Base-by-base conservation (phyloP, 1,139 yeast species). In the Hansenula lynferdii region DNA sequence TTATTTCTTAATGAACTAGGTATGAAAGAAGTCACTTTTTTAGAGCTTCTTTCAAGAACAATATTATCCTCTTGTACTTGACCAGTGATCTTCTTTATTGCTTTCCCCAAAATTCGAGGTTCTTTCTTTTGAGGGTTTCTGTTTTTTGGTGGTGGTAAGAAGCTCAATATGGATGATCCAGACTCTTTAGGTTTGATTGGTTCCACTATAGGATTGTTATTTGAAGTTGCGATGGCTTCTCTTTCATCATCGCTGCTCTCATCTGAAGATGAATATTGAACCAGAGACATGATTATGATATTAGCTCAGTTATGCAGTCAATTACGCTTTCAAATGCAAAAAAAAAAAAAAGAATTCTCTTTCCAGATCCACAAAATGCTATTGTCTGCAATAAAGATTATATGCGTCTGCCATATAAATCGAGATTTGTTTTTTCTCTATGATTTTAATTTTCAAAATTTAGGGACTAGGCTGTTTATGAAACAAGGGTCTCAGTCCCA, bases 141-240 rank as follows among this genome's bases (percentile, higher is more conserved):
- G 30, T 45, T 44, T 40, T 45, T 47, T 16, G 56, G 56, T 7
- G 47, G 40, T 8, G 56, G 56, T 3, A 52, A 42, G 38, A 48
- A 50, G 18, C 44, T 46, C 9, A 51, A 44, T 19, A 52, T 52
- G 16, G 54, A 52, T 2, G 21, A 12, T 10, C 32, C 25, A 14
- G 32, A 14, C 4, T n/a, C 16, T 3, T 6, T 17, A 17, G 33
- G 19, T 15, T 15, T 16, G 27, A 7, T 22, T 12, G 12, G 11
- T 12, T 17, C 7, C n/a, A 20, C 18, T 10, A 16, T 16, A 14
- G n/a, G 31, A 10, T 19, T 23, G 8, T 17, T 16, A 14, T 9
- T 17, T 31, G 17, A 8, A 8, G 16, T 17, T 16, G 21, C 4
- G 5, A 10, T 2, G 24, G 14, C 31, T n/a, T 17, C 17, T 5